Conservation (phyloP, 2,329 filamentous ascomycete species). For the Scopulariopsis brevicaulis region DNA sequence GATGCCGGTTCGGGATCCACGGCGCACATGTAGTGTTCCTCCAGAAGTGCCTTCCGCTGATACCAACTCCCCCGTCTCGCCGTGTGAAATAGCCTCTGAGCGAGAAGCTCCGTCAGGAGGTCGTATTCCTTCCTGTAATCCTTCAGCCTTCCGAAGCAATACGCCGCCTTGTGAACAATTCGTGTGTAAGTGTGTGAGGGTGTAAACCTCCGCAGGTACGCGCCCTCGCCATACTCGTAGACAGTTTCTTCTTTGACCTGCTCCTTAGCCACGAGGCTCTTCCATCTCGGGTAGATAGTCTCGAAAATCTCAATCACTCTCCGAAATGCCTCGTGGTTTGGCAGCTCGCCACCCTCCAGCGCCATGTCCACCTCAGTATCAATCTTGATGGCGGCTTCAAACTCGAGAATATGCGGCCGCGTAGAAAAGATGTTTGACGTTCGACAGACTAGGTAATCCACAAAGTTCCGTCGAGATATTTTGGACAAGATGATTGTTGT, state of each 20-base stretch:
- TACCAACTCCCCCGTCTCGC: slow-evolving; percentile 87
- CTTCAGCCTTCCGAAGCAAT: slow-evolving; percentile 72
- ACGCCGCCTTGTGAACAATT: slow-evolving; percentile 78
- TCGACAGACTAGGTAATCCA: slow-evolving; percentile 79
- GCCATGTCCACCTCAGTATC: slow-evolving; percentile 75
- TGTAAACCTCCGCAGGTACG: slow-evolving; percentile 80
- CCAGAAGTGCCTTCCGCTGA: slow-evolving; percentile 82
- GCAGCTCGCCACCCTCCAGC: slow-evolving; percentile 66
- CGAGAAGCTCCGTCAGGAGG: slow-evolving; percentile 63
- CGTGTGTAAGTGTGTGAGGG: slow-evolving; percentile 90
- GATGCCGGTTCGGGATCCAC: slow-evolving; percentile 31
- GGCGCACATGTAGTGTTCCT: slow-evolving; percentile 86
- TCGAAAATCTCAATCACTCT: slow-evolving; percentile 63
- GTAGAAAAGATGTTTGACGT: slow-evolving; percentile 82
- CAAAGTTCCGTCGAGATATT: slow-evolving; percentile 79
- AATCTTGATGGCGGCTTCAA: slow-evolving; percentile 73
- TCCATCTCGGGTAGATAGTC: slow-evolving; percentile 72
- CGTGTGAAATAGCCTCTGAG: slow-evolving; percentile 74
- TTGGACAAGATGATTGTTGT: slow-evolving; percentile 91
- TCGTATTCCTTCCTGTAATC: slow-evolving; percentile 66
- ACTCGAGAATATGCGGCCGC: slow-evolving; percentile 67
- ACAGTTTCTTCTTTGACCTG: slow-evolving; percentile 63
- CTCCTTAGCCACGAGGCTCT: slow-evolving; percentile 58
- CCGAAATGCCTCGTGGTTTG: slow-evolving; percentile 52
- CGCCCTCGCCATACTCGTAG: slow-evolving; percentile 75